Percentiles rank a stretch among this genome's conserved stretches.
Conservation (phyloP, 2,329 filamentous ascomycete species). For the Microcyclosporella mali region DNA sequence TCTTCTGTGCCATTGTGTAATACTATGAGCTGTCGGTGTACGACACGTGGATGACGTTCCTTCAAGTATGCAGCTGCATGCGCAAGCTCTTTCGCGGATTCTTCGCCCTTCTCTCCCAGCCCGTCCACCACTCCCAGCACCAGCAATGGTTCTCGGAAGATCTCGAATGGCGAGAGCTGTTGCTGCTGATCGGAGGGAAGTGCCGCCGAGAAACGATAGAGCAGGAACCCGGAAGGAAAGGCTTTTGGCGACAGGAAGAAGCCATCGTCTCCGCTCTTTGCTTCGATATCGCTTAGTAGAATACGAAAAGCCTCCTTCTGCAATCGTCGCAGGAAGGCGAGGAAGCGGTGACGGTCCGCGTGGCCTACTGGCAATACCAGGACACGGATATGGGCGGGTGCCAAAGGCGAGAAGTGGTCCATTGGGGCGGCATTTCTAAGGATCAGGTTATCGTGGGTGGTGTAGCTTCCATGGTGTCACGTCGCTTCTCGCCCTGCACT, state of each 20-base stretch:
- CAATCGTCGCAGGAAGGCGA: conserved; percentile 70
- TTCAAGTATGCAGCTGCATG: conserved; percentile 25
- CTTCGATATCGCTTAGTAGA: conserved; percentile 20
- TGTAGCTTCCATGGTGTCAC: not conserved
- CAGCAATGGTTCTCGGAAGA: conserved; percentile 76
- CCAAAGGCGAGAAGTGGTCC: conserved; percentile 83
- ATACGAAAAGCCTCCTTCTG: conserved; percentile 71
- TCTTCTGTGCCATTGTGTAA: conserved; percentile 14
- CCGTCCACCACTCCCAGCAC: conserved; percentile 83
- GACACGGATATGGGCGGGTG: conserved; percentile 83
- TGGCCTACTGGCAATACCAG: conserved; percentile 80
- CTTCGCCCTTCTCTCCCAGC: conserved; percentile 50
- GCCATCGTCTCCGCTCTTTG: conserved; percentile 9
- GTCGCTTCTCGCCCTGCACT: not conserved
- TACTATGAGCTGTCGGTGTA: conserved; percentile 28
- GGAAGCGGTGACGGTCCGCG: conserved; percentile 66
- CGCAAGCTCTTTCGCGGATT: conserved; percentile 32
- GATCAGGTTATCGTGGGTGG: not conserved
- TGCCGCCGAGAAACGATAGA: conserved; percentile 82
- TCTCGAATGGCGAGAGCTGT: conserved; percentile 78
- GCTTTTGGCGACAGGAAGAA: conserved; percentile 67
- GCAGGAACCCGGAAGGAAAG: conserved; percentile 76
- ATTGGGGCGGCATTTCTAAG: conserved; percentile 17
- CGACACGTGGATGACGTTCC: conserved; percentile 29
- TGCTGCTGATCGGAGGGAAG: conserved; percentile 73